A percentile compares a stretch with the other conserved stretches of the same genome.
phyloP scores from a whole-genome alignment of 768 basidiomycete species.

The Rhodotorula diobovata region DNA sequence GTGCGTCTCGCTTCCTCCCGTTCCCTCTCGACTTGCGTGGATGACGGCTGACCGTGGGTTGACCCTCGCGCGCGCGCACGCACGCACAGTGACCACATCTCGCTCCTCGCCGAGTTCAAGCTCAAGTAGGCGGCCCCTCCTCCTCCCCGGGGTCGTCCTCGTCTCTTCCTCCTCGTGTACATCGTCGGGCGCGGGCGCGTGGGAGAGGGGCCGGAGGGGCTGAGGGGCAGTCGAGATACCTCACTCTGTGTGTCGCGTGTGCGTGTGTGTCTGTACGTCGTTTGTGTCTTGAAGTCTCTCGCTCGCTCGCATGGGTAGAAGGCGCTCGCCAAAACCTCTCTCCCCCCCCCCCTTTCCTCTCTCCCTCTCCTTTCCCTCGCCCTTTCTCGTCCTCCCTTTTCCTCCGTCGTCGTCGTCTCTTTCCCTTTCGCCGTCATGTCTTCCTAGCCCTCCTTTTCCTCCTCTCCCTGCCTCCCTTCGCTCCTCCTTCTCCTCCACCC shows the following conservation, averaged over 20 bases:
- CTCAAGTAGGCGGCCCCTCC: slow-evolving; percentile 12
- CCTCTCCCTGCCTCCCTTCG: too few species aligned
- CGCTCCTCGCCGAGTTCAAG: slow-evolving; percentile 39
- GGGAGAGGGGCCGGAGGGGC: too few species aligned
- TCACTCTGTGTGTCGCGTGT: not conserved
- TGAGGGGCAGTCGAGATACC: not conserved
- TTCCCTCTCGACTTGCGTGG: not conserved
- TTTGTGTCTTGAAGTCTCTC: not conserved
- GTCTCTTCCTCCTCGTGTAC: not conserved
- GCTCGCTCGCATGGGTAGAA: not conserved
- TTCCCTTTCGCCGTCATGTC: too few species aligned
- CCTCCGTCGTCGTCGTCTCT: too few species aligned
- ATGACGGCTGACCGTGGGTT: too few species aligned
- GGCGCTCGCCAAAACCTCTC: not conserved
- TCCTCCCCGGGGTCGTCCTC: too few species aligned
- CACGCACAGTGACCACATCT: slow-evolving; percentile 35
- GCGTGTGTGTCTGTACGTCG: not conserved
- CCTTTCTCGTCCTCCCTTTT: not conserved
- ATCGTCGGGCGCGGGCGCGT: not conserved
- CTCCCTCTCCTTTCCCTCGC: not conserved
- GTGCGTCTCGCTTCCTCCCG: not conserved
- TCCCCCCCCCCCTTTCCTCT: not conserved
- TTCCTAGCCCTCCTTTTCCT: too few species aligned
- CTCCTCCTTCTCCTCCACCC: too few species aligned
- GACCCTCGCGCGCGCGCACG: not conserved